Evolutionary conservation across 2,329 filamentous ascomycete species (phyloP).

Genomic region (Aspergillus sclerotialis): DNA sequence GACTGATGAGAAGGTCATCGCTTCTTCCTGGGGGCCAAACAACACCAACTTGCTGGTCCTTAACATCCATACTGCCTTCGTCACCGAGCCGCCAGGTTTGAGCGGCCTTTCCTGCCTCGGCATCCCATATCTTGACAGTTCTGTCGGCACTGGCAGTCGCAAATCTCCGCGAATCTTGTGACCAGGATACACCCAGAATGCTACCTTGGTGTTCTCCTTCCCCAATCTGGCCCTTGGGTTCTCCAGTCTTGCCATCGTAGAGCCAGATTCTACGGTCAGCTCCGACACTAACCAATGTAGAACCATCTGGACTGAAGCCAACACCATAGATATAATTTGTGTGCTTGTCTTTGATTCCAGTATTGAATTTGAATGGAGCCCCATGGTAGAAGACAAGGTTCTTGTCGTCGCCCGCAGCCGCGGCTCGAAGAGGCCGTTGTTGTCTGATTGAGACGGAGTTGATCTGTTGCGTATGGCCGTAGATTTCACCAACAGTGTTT

Average conservation of each 20-base stretch:
- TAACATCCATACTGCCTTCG: conserved; percentile 63
- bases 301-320: conserved; percentile 85
- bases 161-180: conserved; percentile 74
- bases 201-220: conserved; percentile 79
- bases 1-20: conserved; percentile 82
- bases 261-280: conserved; percentile 90
- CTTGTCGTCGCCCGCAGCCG: conserved; percentile 84
- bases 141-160: conserved; percentile 91
- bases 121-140: conserved; percentile 92
- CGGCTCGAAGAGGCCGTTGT: conserved; percentile 83
- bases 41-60: conserved; percentile 88
- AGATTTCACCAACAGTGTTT: conserved; percentile 91
- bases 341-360: conserved; percentile 70
- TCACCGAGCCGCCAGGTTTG: conserved; percentile 82
- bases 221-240: conserved; percentile 64
- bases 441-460: conserved; percentile 86
- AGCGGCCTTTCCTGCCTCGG: conserved; percentile 65
- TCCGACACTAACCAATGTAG: conserved; percentile 74
- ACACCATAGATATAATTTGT: conserved; percentile 83
- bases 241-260: conserved; percentile 93
- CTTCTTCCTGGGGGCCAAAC: conserved; percentile 76
- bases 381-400: conserved; percentile 89
- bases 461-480: conserved; percentile 82
- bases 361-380: conserved; percentile 91
- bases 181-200: conserved; percentile 89